Evolutionary conservation across 1,284 basidiomycete genomes (phyloP).

Genomic region (Ustilago sp.): DNA sequence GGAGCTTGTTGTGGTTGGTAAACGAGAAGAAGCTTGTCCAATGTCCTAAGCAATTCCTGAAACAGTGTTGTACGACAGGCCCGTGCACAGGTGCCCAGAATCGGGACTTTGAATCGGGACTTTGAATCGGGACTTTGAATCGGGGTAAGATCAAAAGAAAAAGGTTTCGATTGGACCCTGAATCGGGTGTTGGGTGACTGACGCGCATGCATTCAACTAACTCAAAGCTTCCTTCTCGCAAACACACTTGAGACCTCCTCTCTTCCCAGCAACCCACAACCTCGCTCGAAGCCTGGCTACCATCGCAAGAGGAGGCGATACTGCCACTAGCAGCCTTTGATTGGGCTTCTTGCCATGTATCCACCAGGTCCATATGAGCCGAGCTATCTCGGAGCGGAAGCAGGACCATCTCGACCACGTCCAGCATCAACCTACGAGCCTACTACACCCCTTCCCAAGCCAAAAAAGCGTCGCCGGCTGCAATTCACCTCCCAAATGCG

Average conservation of each 20-base stretch:
- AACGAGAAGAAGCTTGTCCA: background rate
- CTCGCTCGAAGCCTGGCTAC: background rate
- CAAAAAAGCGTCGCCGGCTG: conserved; percentile 43
- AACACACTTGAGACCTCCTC: background rate
- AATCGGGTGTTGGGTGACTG: background rate
- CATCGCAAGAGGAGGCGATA: background rate
- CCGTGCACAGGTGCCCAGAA: conserved; percentile 6
- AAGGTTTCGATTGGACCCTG: conserved; percentile 16
- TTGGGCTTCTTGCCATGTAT: conserved; percentile 11
- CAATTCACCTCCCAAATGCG: conserved; percentile 50
- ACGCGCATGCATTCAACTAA: conserved; percentile 14
- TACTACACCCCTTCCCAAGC: conserved; percentile 7
- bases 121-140: conserved; percentile 3
- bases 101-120: conserved; percentile 1
- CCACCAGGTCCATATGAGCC: background rate
- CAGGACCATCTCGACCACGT: conserved; percentile 27
- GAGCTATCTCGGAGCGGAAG: conserved; percentile 8
- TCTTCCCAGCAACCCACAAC: background rate
- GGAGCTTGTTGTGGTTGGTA: background rate
- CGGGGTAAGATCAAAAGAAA: conserved; percentile 1
- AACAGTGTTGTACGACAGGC: conserved; percentile 3
- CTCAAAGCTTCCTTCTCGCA: background rate
- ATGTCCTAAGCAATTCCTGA: background rate
- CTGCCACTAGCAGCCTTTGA: background rate
- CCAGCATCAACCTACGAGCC: background rate